Conservation (phyloP, 2,329 filamentous ascomycete genomes). For the Delphinella strobiligena region DNA sequence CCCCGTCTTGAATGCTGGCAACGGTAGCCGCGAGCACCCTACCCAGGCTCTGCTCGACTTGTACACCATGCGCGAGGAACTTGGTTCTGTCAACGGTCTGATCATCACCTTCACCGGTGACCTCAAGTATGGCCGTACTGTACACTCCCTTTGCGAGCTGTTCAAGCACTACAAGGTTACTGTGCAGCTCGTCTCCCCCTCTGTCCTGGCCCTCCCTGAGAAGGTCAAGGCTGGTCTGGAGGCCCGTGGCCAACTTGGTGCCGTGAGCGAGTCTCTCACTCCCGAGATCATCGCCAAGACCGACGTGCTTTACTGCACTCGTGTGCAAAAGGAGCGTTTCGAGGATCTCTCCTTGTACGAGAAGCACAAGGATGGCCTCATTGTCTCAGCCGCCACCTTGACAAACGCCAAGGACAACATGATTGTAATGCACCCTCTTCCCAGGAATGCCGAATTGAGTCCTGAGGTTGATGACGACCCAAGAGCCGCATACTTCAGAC, state of each 20-base stretch:
- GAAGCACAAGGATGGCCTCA: constrained; percentile 72
- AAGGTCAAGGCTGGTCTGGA: constrained; percentile 63
- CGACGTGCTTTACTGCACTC: constrained; percentile 93
- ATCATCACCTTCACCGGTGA: constrained; percentile 96
- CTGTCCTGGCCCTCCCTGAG: constrained; percentile 62
- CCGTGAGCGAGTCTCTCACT: constrained; percentile 67
- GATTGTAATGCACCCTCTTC: constrained; percentile 91
- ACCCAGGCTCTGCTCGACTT: constrained; percentile 96
- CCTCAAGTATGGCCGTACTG: constrained; percentile 81
- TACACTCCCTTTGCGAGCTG: constrained; percentile 89
- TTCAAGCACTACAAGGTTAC: constrained; percentile 92
- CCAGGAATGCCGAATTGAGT: constrained; percentile 82
- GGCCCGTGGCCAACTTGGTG: constrained; percentile 61
- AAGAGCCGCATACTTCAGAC: constrained; percentile 93
- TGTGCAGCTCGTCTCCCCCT: constrained; percentile 81
- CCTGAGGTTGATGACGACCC: constrained; percentile 98
- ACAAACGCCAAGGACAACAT: constrained; percentile 86
- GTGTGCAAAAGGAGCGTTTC: constrained; percentile 95
- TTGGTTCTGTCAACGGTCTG: constrained; percentile 87
- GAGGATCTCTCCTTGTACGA: constrained; percentile 71
- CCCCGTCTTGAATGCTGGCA: constrained; percentile 93
- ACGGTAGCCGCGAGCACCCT: constrained; percentile 90
- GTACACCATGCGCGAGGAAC: constrained; percentile 95
- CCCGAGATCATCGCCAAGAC: constrained; percentile 74
- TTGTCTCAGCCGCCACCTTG: constrained; percentile 81